Conservation (phyloP, 2,329 filamentous ascomycete species). For the Fusarium multiceps region DNA sequence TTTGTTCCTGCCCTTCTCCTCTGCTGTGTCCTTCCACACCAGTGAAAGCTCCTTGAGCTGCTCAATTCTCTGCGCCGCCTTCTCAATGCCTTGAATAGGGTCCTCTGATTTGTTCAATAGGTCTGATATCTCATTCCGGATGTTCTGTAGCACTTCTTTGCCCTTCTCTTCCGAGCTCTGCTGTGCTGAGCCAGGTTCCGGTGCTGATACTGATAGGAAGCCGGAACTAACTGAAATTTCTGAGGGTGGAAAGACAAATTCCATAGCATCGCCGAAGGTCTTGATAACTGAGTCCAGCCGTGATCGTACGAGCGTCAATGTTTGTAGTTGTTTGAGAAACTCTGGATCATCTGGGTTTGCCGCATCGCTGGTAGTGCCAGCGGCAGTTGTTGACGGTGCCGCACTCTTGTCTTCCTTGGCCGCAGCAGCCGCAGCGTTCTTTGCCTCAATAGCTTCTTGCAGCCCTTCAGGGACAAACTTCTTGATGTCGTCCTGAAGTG, state of each 20-base stretch:
- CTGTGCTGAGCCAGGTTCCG: slow-evolving; percentile 72
- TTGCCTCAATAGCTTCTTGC: slow-evolving; percentile 47
- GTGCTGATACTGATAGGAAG: slow-evolving; percentile 89
- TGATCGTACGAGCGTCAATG: slow-evolving; percentile 81
- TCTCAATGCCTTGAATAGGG: slow-evolving; percentile 74
- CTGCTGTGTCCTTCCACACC: slow-evolving; percentile 96
- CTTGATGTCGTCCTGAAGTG: slow-evolving; percentile 75
- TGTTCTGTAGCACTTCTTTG: slow-evolving; percentile 77
- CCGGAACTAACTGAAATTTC: slow-evolving; percentile 86
- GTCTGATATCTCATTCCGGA: slow-evolving; percentile 77
- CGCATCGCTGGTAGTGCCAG: slow-evolving; percentile 6
- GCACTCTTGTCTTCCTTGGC: slow-evolving; percentile 34
- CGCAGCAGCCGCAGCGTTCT: slow-evolving; percentile 29
- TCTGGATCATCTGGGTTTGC: slow-evolving; percentile 62
- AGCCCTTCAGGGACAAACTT: slow-evolving; percentile 73
- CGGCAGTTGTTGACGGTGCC: slow-evolving; percentile 41
- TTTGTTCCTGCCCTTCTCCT: slow-evolving; percentile 84
- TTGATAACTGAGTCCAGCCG: slow-evolving; percentile 92
- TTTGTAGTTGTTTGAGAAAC: slow-evolving; percentile 83
- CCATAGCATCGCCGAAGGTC: slow-evolving; percentile 94
- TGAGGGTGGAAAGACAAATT: slow-evolving; percentile 90
- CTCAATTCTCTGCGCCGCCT: slow-evolving; percentile 78
- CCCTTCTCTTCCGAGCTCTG: slow-evolving; percentile 87
- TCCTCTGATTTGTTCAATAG: slow-evolving; percentile 70
- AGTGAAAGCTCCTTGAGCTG: slow-evolving; percentile 78